Percentiles rank a stretch among this genome's conserved stretches.
These are phyloP conservation scores for Metschnikowia kofuensis DNA, from an alignment of 805 yeast genomes.

Conservation along the genomic window DNA sequence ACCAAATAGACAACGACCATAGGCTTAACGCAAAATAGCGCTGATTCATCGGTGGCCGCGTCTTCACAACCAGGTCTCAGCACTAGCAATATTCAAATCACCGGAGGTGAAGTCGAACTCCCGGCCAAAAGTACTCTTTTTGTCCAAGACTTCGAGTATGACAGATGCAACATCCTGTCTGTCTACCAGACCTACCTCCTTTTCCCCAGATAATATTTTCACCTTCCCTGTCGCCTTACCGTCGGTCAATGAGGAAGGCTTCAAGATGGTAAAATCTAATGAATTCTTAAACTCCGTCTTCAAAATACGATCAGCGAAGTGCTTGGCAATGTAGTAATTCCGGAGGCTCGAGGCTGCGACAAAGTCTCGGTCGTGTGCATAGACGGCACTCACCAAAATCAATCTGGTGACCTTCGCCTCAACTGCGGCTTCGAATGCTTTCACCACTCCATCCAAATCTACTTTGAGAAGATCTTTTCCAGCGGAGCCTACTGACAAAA, in stretches of 20 bases:
- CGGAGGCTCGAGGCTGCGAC: slow-evolving; percentile 30
- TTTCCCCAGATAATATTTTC: slow-evolving; percentile 24
- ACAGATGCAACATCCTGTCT: slow-evolving; percentile 58
- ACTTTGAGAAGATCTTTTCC: slow-evolving; percentile 52
- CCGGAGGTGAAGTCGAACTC: slow-evolving; percentile 47
- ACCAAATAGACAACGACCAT: no score
- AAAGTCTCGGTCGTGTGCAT: slow-evolving; percentile 48
- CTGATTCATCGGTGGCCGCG: no score
- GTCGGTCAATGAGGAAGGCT: slow-evolving; percentile 48
- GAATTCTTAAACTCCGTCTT: slow-evolving; percentile 33
- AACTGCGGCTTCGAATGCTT: slow-evolving; percentile 53
- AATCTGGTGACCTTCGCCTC: slow-evolving; percentile 42
- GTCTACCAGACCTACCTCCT: slow-evolving; percentile 26
- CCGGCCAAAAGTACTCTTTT: slow-evolving; percentile 38
- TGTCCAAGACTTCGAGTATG: slow-evolving; percentile 35
- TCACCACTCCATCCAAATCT: slow-evolving; percentile 63
- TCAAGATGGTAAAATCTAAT: slow-evolving; percentile 56
- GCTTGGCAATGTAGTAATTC: slow-evolving; percentile 58
- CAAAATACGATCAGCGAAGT: slow-evolving; percentile 51
- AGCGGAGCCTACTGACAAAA: slow-evolving; percentile 62
- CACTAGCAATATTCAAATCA: slow-evolving; percentile 24
- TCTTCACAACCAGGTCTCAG: slow-evolving; percentile 7
- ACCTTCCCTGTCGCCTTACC: slow-evolving; percentile 44
- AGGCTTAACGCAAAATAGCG: no score
- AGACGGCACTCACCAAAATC: slow-evolving; percentile 54